These are phyloP conservation scores for Phlyctochytrium arcticum DNA, from an alignment of 192 early-diverging fungal genomes.

Conservation along the genomic window DNA sequence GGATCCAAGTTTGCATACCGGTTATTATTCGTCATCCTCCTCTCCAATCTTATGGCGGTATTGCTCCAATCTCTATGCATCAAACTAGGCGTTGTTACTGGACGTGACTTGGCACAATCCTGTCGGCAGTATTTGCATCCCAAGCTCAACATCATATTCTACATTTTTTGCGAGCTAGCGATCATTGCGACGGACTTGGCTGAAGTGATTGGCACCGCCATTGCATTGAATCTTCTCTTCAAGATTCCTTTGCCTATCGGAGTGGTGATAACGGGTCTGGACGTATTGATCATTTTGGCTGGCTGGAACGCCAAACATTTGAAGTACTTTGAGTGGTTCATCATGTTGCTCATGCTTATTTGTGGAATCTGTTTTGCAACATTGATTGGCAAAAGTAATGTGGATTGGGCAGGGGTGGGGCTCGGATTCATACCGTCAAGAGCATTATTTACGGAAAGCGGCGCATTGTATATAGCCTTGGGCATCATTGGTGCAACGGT, in stretches of 20 bases:
- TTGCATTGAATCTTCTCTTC: constrained; percentile 75
- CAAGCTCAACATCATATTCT: constrained; percentile 60
- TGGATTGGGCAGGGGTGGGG: constrained; percentile 57
- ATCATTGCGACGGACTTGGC: constrained; percentile 82
- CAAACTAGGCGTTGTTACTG: constrained; percentile 72
- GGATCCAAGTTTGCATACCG: constrained; percentile 73
- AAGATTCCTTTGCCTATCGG: constrained; percentile 65
- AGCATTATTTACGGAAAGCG: constrained; percentile 53
- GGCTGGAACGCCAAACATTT: constrained; percentile 59
- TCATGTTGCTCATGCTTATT: constrained; percentile 61
- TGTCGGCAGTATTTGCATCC: constrained; percentile 60
- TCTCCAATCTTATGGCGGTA: constrained; percentile 73
- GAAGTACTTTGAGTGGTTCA: constrained; percentile 61
- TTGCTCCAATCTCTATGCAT: constrained; percentile 73
- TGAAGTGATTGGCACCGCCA: constrained; percentile 87
- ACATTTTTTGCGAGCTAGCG: constrained; percentile 67
- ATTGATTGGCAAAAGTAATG: constrained; percentile 55
- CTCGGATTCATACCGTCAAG: constrained; percentile 59
- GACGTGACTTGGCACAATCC: constrained; percentile 66
- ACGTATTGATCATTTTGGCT: constrained; percentile 67
- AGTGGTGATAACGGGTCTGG: constrained; percentile 68
- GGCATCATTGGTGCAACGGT: constrained; percentile 85
- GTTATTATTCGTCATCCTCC: constrained; percentile 67
- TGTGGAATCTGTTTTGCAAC: constrained; percentile 65
- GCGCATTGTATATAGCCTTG: constrained; percentile 64